phyloP scores from a whole-genome alignment of 129 eudicot genomes.

The Lactuca saligna region DNA sequence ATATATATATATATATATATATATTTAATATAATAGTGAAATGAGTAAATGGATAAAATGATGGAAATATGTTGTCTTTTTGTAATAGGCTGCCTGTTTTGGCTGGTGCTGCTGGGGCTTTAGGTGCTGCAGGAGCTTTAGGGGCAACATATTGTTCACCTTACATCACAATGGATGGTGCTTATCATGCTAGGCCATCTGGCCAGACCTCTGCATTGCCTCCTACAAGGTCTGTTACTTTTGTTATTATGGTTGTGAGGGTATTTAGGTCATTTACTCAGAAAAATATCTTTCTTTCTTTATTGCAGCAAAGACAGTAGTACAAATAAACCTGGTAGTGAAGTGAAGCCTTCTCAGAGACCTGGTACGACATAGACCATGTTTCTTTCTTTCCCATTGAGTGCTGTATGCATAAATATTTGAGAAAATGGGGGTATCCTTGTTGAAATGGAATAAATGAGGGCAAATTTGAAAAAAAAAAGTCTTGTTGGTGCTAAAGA shows the following conservation, averaged over 20 bases:
- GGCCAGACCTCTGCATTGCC: slow-evolving; percentile 66
- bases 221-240: slow-evolving; percentile 41
- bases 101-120: slow-evolving; percentile 95
- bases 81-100: slow-evolving; percentile 73
- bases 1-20: too few species aligned
- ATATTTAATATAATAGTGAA: too few species aligned
- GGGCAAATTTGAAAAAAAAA: too few species aligned
- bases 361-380: slow-evolving; percentile 53
- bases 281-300: too few species aligned
- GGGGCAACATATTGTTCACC: slow-evolving; percentile 74
- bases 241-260: neutral
- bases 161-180: slow-evolving; percentile 74
- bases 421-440: too few species aligned
- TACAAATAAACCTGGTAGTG: slow-evolving; percentile 48
- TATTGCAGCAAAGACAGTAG: slow-evolving; percentile 69
- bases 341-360: slow-evolving; percentile 60
- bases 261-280: neutral
- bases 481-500: too few species aligned
- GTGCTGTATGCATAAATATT: too few species aligned
- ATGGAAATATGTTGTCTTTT: too few species aligned
- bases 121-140: slow-evolving; percentile 89
- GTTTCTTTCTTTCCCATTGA: neutral
- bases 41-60: neutral
- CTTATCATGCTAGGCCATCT: slow-evolving; percentile 67
- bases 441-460: too few species aligned